These are phyloP conservation scores for Hordeum pubiflorum DNA, from an alignment of 202 grass and related monocot genomes.

Conservation along the genomic window DNA sequence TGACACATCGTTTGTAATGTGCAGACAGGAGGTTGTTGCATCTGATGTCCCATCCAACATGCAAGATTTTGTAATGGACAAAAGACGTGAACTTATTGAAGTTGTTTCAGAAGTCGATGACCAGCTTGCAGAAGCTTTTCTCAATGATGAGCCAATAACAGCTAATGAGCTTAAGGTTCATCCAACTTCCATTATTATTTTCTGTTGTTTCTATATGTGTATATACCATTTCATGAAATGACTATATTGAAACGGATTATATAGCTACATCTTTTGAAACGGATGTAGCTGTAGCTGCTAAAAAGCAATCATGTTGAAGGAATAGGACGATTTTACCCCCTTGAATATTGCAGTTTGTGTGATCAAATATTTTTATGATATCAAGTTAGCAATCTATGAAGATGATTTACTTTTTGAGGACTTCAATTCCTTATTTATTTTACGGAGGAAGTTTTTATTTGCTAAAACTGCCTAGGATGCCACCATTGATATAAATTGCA, in stretches of 20 bases:
- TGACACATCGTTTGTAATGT: conserved; percentile 29
- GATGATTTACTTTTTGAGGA: neutral
- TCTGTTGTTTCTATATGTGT: neutral
- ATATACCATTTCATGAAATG: neutral
- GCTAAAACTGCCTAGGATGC: neutral
- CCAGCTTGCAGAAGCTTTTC: conserved; percentile 91
- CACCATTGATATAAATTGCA: neutral
- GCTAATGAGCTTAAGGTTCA: conserved; percentile 69
- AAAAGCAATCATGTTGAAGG: neutral
- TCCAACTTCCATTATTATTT: neutral
- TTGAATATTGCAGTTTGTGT: neutral
- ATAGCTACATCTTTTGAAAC: neutral
- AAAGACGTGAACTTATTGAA: conserved; percentile 89
- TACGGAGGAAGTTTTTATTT: neutral
- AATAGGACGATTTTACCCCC: neutral
- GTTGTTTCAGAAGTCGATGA: conserved; percentile 97
- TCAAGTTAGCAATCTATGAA: neutral
- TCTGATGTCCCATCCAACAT: conserved; percentile 70
- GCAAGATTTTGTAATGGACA: conserved; percentile 62
- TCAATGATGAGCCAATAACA: conserved; percentile 84
- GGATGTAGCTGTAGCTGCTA: conserved; percentile 8
- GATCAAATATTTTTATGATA: neutral
- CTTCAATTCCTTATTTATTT: neutral
- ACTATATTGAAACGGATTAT: neutral
- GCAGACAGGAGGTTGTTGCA: conserved; percentile 65